Percentiles rank a stretch among this genome's conserved stretches.
These are phyloP conservation scores for Rhododendron molle DNA, from an alignment of 148 eudicot genomes.

Conservation along the genomic window DNA sequence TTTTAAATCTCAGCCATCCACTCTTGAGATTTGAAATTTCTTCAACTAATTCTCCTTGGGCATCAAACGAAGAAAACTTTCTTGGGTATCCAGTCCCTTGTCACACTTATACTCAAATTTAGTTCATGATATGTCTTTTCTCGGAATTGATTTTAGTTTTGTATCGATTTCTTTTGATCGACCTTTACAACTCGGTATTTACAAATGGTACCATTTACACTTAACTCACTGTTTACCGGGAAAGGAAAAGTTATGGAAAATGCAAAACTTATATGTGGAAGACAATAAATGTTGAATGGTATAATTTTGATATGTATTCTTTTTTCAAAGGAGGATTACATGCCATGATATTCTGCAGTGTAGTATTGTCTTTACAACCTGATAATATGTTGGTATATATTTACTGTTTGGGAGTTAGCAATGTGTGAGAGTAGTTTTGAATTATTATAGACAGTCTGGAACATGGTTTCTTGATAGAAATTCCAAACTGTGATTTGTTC, in stretches of 20 bases:
- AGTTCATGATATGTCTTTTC: not conserved
- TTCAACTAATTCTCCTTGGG: not conserved
- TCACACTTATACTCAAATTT: not conserved
- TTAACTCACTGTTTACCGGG: not conserved
- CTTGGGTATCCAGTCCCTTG: no score
- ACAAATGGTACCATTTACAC: no score
- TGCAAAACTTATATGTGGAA: not conserved
- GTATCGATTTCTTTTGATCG: not conserved
- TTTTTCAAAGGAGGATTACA: no score
- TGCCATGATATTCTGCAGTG: not conserved
- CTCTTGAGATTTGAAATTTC: not conserved
- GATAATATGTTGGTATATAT: not conserved
- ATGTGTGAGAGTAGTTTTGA: not conserved
- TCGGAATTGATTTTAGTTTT: not conserved
- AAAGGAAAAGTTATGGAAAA: not conserved
- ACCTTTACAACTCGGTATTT: not conserved
- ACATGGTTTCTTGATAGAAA: not conserved
- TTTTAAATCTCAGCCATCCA: not conserved
- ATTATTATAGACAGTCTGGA: not conserved
- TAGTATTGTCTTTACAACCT: not conserved
- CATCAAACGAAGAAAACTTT: no score
- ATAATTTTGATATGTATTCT: no score
- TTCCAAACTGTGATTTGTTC: not conserved
- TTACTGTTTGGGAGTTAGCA: not conserved
- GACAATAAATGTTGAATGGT: not conserved